phyloP scores from a whole-genome alignment of 75 land plant genomes.

The Ceratopteris richardii region DNA sequence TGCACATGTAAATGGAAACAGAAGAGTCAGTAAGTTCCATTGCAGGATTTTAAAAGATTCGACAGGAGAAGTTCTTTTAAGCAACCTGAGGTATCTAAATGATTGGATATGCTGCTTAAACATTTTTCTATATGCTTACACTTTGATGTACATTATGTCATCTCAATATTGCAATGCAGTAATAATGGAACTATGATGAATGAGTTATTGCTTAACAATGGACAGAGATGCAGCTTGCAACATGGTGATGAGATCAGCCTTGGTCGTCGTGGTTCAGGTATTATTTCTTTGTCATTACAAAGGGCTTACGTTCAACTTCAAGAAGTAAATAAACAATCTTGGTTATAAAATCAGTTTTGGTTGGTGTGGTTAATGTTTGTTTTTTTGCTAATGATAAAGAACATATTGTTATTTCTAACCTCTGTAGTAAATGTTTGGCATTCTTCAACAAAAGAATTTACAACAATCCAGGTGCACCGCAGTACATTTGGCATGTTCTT shows the following conservation, averaged over 20 bases:
- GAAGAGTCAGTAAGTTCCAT: conserved; percentile 2
- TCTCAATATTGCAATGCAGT: background rate
- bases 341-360: no score
- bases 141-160: background rate
- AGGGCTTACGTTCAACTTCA: background rate
- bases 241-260: conserved; percentile 1
- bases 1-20: background rate
- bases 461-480: background rate
- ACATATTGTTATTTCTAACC: background rate
- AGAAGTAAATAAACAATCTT: no score
- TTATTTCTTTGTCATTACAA: background rate
- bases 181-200: background rate
- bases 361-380: background rate
- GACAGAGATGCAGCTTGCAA: background rate
- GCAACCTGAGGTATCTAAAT: background rate
- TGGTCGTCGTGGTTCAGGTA: background rate
- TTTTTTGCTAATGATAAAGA: background rate
- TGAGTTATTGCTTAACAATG: background rate
- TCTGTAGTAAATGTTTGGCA: background rate
- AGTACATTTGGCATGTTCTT: background rate
- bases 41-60: conserved; percentile 2
- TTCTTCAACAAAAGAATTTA: no score
- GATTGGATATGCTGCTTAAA: no score
- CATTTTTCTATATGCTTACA: background rate
- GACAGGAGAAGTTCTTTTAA: background rate